Conservation (phyloP, 2,329 filamentous ascomycete genomes). For the Fusarium udum region DNA sequence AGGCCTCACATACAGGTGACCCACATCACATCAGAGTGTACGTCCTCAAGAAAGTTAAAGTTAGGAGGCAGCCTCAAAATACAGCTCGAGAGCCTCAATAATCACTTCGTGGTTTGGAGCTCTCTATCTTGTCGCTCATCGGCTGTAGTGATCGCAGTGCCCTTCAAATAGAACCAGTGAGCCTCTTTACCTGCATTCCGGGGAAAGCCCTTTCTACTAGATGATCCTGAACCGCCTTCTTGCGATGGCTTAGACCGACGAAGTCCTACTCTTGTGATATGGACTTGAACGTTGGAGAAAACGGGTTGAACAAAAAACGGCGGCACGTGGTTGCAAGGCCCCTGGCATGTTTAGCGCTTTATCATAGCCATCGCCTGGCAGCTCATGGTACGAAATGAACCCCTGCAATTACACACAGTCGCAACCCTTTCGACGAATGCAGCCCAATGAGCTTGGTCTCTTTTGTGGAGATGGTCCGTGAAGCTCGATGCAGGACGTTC, state of each 20-base stretch:
- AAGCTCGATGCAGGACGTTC: neutral
- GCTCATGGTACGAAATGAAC: neutral
- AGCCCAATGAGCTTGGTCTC: neutral
- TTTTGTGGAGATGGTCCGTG: neutral
- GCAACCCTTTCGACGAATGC: neutral
- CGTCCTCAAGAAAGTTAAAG: neutral
- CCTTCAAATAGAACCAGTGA: neutral
- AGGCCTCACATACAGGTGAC: neutral
- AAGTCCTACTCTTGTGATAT: neutral
- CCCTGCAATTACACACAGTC: neutral
- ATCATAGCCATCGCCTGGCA: neutral
- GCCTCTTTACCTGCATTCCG: neutral
- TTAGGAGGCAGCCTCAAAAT: neutral
- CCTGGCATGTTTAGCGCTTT: neutral
- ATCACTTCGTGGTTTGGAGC: neutral
- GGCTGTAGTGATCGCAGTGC: neutral
- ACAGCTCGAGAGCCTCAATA: neutral
- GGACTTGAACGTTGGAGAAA: neutral
- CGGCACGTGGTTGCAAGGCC: neutral
- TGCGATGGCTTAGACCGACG: neutral
- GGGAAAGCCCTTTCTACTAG: neutral
- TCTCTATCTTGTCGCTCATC: neutral
- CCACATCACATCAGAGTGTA: neutral
- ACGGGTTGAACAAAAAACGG: neutral
- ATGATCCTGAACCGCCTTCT: neutral